Evolutionary conservation across 1,284 basidiomycete species (phyloP).

Genomic region (Schizophyllum amplum): DNA sequence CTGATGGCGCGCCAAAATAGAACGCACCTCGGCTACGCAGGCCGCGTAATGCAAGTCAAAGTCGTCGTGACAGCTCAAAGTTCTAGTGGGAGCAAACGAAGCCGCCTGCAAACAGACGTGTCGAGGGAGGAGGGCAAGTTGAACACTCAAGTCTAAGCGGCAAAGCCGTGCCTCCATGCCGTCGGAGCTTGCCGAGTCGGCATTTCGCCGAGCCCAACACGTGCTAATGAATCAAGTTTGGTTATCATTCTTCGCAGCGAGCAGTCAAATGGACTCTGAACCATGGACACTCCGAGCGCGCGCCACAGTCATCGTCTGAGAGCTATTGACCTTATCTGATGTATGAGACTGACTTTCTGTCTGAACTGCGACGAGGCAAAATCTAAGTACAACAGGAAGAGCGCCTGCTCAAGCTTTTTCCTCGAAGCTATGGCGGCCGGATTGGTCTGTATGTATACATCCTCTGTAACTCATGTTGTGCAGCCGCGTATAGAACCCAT

Average conservation of each 20-base stretch:
- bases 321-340: constrained; percentile 81
- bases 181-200: neutral
- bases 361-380: constrained; percentile 79
- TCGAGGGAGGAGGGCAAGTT: too few relatives aligned
- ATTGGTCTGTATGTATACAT: constrained; percentile 77
- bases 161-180: neutral
- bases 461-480: constrained; percentile 2
- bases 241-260: too few relatives aligned
- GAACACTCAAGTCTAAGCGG: too few relatives aligned
- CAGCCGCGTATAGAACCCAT: constrained; percentile 89
- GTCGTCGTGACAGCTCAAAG: too few relatives aligned
- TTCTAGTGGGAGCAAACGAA: too few relatives aligned
- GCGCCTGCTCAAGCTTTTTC: constrained; percentile 73
- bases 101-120: too few relatives aligned
- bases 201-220: neutral
- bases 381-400: constrained; percentile 76
- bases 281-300: too few relatives aligned
- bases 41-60: too few relatives aligned
- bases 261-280: too few relatives aligned
- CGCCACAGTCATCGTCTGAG: constrained; percentile 38
- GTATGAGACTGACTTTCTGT: constrained; percentile 70
- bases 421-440: constrained; percentile 77
- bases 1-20: too few relatives aligned
- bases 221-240: neutral
- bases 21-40: too few relatives aligned